Percentiles rank a stretch among this genome's conserved stretches.
Evolutionary conservation across 2,329 filamentous ascomycete species (phyloP).

Genomic region (Arthrobotrys sphaeroides): DNA sequence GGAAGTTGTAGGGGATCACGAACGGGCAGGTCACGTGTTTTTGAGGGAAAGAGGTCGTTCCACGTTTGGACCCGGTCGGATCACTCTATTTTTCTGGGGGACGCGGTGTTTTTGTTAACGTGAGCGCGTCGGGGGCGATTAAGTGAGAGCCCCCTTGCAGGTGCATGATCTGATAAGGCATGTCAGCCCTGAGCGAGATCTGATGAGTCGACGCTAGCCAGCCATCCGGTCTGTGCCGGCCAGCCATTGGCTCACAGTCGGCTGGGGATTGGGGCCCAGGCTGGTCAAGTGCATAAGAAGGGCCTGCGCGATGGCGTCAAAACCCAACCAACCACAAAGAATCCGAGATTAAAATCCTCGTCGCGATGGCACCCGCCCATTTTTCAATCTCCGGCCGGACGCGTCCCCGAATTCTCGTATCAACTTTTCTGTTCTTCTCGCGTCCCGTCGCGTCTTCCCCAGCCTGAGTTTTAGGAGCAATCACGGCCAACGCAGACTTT

Average conservation of each 20-base stretch:
- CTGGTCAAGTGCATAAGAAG: no score
- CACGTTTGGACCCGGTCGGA: not conserved
- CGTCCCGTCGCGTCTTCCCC: not conserved
- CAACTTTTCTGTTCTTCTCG: not conserved
- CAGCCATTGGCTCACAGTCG: not conserved
- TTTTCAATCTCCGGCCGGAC: not conserved
- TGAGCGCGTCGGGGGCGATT: not conserved
- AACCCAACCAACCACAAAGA: not conserved
- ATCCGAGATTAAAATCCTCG: no score
- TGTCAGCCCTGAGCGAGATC: not conserved
- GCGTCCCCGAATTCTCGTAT: not conserved
- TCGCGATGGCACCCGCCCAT: slow-evolving; percentile 29
- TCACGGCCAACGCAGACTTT: slow-evolving; percentile 10
- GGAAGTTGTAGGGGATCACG: slow-evolving; percentile 16
- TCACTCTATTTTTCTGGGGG: not conserved
- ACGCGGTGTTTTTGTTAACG: slow-evolving; percentile 15
- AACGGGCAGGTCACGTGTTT: not conserved
- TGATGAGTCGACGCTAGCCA: not conserved
- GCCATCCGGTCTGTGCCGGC: not conserved
- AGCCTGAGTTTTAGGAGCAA: not conserved
- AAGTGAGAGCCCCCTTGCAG: not conserved
- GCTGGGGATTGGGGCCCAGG: no score
- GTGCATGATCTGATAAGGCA: slow-evolving; percentile 46
- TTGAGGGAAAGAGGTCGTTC: not conserved
- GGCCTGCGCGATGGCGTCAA: slow-evolving; percentile 3